phyloP scores from a whole-genome alignment of 768 basidiomycete species.

The Phaeotremella skinneri region DNA sequence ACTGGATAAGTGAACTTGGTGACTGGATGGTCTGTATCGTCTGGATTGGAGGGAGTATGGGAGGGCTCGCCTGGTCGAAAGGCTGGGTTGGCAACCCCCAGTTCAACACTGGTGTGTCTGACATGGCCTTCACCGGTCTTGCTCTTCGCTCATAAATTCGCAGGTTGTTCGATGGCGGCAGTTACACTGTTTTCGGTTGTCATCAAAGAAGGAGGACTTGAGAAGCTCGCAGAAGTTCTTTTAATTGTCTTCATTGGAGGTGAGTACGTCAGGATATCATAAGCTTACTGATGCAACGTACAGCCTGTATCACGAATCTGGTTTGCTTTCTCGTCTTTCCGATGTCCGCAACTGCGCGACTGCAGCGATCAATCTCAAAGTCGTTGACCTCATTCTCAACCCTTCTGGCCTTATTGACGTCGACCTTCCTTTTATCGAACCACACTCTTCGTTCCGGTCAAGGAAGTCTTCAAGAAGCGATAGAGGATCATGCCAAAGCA shows the following conservation, averaged over 20 bases:
- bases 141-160: constrained; percentile 7
- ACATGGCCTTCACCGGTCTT: not conserved
- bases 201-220: constrained; percentile 82
- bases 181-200: constrained; percentile 77
- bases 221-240: constrained; percentile 69
- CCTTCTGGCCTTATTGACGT: constrained; percentile 73
- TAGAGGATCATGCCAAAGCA: constrained; percentile 78
- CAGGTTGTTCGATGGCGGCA: constrained; percentile 54
- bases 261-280: constrained; percentile 11
- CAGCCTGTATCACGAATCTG: constrained; percentile 69
- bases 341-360: constrained; percentile 74
- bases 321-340: constrained; percentile 82
- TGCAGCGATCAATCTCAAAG: constrained; percentile 72
- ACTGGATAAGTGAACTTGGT: constrained; percentile 57
- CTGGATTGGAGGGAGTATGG: constrained; percentile 83
- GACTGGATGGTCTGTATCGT: constrained; percentile 66
- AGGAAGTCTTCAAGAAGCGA: constrained; percentile 65
- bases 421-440: constrained; percentile 74
- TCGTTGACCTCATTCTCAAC: constrained; percentile 86
- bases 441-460: constrained; percentile 31
- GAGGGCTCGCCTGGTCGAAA: constrained; percentile 82
- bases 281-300: not conserved
- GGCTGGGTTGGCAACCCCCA: constrained; percentile 84
- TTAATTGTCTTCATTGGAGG: constrained; percentile 73
- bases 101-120: constrained; percentile 71